These are phyloP conservation scores for Blepharisma undulans DNA, from an alignment of 169 alveolate genomes.

Conservation along the genomic window DNA sequence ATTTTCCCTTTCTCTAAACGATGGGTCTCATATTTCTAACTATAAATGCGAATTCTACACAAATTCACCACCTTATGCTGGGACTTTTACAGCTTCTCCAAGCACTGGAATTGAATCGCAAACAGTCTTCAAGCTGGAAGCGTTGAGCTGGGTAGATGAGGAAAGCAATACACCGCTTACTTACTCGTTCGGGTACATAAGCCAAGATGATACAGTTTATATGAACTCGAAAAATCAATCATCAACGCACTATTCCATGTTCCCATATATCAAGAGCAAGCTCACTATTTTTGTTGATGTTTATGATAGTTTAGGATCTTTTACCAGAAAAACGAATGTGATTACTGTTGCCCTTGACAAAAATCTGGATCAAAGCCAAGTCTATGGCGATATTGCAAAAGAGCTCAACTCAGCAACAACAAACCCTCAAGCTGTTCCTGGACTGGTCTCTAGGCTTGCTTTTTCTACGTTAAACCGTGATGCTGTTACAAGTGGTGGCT, in stretches of 20 bases:
- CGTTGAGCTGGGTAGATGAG: background rate
- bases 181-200: background rate
- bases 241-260: background rate
- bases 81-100: background rate
- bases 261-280: background rate
- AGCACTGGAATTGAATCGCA: background rate
- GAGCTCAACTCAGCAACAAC: no score
- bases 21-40: background rate
- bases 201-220: background rate
- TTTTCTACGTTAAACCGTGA: no score
- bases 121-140: background rate
- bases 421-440: no score
- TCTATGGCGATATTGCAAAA: no score
- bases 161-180: background rate
- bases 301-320: background rate
- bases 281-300: background rate
- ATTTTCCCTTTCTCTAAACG: background rate
- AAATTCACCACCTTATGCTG: background rate
- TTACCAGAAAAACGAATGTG: no score
- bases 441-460: no score
- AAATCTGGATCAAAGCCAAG: no score
- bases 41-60: background rate
- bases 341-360: no score
- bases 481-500: no score
- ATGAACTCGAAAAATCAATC: background rate